Conservation (phyloP, 2,329 filamentous ascomycete species). For the Lachnellula subtilissima region DNA sequence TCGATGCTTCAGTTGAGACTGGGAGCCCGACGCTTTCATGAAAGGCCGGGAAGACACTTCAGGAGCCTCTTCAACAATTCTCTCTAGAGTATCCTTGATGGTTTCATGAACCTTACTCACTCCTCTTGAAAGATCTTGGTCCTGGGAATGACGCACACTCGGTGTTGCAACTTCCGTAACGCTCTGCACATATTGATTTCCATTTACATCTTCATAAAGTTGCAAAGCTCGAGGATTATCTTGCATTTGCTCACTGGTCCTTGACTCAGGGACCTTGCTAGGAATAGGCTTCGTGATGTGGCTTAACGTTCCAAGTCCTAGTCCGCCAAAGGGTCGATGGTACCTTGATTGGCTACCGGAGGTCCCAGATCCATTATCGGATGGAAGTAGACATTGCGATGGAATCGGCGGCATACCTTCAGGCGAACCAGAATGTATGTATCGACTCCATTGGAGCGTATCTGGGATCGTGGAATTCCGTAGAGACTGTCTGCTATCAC, state of each 20-base stretch:
- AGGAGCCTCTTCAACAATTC: constrained; percentile 13
- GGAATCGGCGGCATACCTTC: constrained; percentile 32
- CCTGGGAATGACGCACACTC: constrained; percentile 19
- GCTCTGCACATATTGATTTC: constrained; percentile 25
- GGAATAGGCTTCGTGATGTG: constrained; percentile 20
- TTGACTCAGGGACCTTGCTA: neutral
- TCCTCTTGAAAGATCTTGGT: constrained; percentile 11
- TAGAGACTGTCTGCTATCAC: neutral
- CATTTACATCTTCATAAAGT: constrained; percentile 25
- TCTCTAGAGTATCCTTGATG: constrained; percentile 18
- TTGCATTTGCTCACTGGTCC: neutral
- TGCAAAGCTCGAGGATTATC: constrained; percentile 17
- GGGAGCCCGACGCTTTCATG: constrained; percentile 10
- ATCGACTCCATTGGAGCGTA: constrained; percentile 26
- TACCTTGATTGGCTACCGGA: constrained; percentile 24
- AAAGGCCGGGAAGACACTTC: constrained; percentile 6
- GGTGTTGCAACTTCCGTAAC: constrained; percentile 28
- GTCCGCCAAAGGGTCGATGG: constrained; percentile 25
- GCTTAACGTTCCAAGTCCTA: constrained; percentile 25
- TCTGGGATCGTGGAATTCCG: constrained; percentile 18
- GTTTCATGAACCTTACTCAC: constrained; percentile 14
- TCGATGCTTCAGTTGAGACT: constrained; percentile 19
- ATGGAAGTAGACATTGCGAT: constrained; percentile 33
- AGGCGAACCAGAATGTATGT: constrained; percentile 22
- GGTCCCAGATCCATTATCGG: constrained; percentile 28